phyloP scores from a whole-genome alignment of 345 rosid species.

The Orychophragmus violaceus region DNA sequence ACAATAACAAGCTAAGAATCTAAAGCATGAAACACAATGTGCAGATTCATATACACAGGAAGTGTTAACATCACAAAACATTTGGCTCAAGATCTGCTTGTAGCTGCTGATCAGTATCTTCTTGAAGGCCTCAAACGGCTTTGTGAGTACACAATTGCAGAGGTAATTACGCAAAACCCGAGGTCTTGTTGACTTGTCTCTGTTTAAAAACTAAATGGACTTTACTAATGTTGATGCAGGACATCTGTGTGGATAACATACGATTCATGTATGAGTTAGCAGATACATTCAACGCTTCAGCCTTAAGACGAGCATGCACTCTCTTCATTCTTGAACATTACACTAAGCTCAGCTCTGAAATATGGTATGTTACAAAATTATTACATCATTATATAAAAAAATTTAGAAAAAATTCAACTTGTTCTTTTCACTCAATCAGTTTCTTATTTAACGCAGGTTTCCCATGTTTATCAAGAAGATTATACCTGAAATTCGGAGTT shows the following conservation, averaged over 20 bases:
- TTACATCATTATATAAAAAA: not conserved
- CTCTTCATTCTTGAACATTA: conserved; percentile 52
- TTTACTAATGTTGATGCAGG: conserved; percentile 34
- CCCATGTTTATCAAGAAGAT: conserved; percentile 34
- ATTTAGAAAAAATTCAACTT: too few species aligned
- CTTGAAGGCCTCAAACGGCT: conserved; percentile 63
- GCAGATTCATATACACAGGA: conserved; percentile 74
- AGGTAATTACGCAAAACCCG: conserved; percentile 34
- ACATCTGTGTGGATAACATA: conserved; percentile 52
- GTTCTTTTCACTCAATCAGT: too few species aligned
- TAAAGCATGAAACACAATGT: conserved; percentile 1
- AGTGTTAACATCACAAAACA: conserved; percentile 38
- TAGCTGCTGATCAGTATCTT: conserved; percentile 84
- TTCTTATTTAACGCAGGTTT: conserved; percentile 37
- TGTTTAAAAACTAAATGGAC: not conserved
- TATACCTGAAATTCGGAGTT: conserved; percentile 47
- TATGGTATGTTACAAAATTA: conserved; percentile 41
- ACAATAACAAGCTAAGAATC: not conserved
- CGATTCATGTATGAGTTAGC: conserved; percentile 59
- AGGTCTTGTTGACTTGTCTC: not conserved
- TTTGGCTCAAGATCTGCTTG: conserved; percentile 63
- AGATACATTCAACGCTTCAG: conserved; percentile 50
- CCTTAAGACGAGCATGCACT: conserved; percentile 60
- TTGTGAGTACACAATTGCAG: conserved; percentile 61
- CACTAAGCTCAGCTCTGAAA: conserved; percentile 45